phyloP scores from a whole-genome alignment of 768 basidiomycete species.

The Peribolospora baueri region DNA sequence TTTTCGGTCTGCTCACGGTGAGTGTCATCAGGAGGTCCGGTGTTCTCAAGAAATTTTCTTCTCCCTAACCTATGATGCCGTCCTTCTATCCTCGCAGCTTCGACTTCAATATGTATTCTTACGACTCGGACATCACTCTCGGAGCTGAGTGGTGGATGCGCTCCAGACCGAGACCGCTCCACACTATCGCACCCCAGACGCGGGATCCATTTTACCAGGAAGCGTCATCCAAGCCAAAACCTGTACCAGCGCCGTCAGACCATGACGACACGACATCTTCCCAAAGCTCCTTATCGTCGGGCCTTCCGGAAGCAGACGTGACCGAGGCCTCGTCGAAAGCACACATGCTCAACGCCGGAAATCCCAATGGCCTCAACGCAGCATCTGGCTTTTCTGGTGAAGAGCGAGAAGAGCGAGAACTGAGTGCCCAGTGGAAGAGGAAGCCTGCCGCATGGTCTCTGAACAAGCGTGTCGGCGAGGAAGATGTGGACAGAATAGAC shows the following conservation, averaged over 20 bases:
- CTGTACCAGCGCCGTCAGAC: neutral
- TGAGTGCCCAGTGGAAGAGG: too few species aligned
- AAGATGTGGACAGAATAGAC: neutral
- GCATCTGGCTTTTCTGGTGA: neutral
- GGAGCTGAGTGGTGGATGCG: conserved; percentile 93
- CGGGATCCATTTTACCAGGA: too few species aligned
- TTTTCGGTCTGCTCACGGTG: conserved; percentile 49
- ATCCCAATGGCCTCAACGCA: neutral
- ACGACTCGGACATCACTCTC: conserved; percentile 86
- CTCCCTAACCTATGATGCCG: too few species aligned
- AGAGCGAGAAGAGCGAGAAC: too few species aligned
- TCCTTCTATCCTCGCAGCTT: conserved; percentile 26
- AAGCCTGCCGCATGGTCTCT: too few species aligned
- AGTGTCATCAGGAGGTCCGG: too few species aligned
- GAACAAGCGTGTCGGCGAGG: neutral
- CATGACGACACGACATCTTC: neutral
- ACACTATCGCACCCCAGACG: too few species aligned
- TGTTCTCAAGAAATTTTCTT: too few species aligned
- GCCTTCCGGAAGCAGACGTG: conserved; percentile 8
- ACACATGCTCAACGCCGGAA: conserved; percentile 2
- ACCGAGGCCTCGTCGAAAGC: neutral
- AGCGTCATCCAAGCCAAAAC: conserved; percentile 12
- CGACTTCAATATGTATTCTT: conserved; percentile 91
- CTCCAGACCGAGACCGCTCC: conserved; percentile 16
- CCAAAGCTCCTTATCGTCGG: neutral